A percentile compares a stretch with the other conserved stretches of the same genome.
These are phyloP conservation scores for Teunomyces atbi DNA, from an alignment of 805 yeast genomes.

Conservation along the genomic window DNA sequence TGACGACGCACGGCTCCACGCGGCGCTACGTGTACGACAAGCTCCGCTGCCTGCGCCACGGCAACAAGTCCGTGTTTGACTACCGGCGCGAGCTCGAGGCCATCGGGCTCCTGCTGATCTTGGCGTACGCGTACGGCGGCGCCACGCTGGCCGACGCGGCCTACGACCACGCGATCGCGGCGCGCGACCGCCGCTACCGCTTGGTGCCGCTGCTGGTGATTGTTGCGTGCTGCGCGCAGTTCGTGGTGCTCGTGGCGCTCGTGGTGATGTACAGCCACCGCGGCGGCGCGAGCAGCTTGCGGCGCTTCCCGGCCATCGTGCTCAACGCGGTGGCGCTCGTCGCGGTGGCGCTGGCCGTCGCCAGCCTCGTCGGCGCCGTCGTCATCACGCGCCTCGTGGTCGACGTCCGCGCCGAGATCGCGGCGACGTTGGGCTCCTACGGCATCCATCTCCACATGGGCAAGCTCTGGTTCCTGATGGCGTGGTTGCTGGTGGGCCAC, in stretches of 20 bases:
- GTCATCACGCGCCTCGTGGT: constrained; percentile 27
- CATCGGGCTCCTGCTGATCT: constrained; percentile 42
- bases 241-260: constrained; percentile 26
- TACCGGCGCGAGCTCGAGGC: constrained; percentile 40
- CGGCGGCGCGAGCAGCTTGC: constrained; percentile 32
- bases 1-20: constrained; percentile 12
- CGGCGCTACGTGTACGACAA: too few relatives aligned
- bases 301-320: constrained; percentile 26
- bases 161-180: constrained; percentile 10
- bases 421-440: constrained; percentile 38
- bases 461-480: constrained; percentile 35
- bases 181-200: constrained; percentile 15
- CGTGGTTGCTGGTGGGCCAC: constrained; percentile 31
- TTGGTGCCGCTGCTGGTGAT: constrained; percentile 28
- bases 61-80: constrained; percentile 35
- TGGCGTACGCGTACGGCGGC: constrained; percentile 47
- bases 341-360: constrained; percentile 31
- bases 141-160: constrained; percentile 12
- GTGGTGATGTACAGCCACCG: constrained; percentile 37
- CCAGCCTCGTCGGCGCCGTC: constrained; percentile 29
- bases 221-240: constrained; percentile 27
- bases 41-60: constrained; percentile 19
- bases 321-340: constrained; percentile 37
- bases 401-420: constrained; percentile 24
- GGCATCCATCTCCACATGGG: constrained; percentile 49